Conservation (phyloP, 164 flowering plant species). For the Nymphaea thermarum region DNA sequence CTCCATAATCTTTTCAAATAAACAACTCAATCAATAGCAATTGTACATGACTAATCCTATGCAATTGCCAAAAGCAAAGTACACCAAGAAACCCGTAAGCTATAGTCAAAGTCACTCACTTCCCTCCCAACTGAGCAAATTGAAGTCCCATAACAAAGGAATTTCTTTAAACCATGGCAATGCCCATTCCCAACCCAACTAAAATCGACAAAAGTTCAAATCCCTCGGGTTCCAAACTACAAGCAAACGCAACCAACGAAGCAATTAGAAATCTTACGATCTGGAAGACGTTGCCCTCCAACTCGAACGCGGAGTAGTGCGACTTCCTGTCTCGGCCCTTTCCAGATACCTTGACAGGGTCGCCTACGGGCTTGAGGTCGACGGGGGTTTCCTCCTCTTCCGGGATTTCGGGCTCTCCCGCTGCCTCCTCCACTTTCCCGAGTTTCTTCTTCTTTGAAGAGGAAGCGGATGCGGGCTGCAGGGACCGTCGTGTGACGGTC, state of each 20-base stretch:
- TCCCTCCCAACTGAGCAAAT: too few relatives aligned
- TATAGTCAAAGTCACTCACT: too few relatives aligned
- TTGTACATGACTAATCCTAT: too few relatives aligned
- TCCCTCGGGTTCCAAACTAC: neutral
- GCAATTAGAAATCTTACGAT: conserved; percentile 29
- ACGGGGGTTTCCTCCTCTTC: conserved; percentile 27
- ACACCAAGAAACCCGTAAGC: too few relatives aligned
- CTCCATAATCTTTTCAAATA: too few relatives aligned
- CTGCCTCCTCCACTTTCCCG: conserved; percentile 6
- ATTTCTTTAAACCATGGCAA: too few relatives aligned
- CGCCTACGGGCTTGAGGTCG: conserved; percentile 68
- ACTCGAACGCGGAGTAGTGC: conserved; percentile 53
- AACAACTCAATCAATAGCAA: too few relatives aligned
- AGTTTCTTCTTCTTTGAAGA: conserved; percentile 5
- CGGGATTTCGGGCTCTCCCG: conserved; percentile 2
- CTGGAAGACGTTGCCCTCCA: conserved; percentile 45
- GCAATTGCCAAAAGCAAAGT: too few relatives aligned
- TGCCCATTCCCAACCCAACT: neutral
- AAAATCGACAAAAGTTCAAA: neutral
- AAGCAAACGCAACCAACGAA: neutral
- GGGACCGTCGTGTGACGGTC: neutral
- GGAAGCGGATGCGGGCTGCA: neutral
- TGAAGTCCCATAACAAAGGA: too few relatives aligned
- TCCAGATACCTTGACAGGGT: conserved; percentile 39
- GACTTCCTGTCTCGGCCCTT: conserved; percentile 39